Evolutionary conservation across 164 flowering plant genomes (phyloP), one percentile per base, ranked within the genome.

Genomic region (Buxus sempervirens): DNA sequence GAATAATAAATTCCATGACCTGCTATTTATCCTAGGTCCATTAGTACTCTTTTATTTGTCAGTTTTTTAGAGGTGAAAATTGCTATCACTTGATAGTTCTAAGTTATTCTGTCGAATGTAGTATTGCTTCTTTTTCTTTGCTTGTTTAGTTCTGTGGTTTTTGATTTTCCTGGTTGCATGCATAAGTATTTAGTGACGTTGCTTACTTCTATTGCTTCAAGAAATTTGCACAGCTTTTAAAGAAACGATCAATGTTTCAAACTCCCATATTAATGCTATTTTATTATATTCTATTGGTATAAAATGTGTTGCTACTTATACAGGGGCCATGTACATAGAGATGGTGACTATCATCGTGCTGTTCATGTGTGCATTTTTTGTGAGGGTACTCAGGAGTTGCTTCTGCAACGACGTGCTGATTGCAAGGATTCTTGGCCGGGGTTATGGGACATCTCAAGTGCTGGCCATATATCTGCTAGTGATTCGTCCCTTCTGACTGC

Each of bases 371-470:
- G 96, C 93, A 90, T 94, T 66, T 91, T 60, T 75, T 74, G 89
- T 21, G 98, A 91, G 80, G 87, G 88, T 60, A 94, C 97, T 16
- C 86, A 86, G 66, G 85, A 94, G 70, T 65, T 94, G 64, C 93
- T 94, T 70, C 82, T 94, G 38, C 98, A 94, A 71, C 73, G 68
- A 12, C 97, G 98, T 65, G 84, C 97, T 60, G 93, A 88, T 68
- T 80, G 86, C 74, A 94, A 91, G 82, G 98, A 94, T 75, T 94
- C 95, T 0, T 90, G 90, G 91, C 82, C 98, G 4, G 91, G 96
- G 19, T 41, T 81, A 58, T 94, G 98, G 98, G 98, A 94, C 78
- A 82, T 88, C 58, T 94, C 98, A 16, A 91, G 98, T 71, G 98
- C 97, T 32, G 98, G 98, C 26, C 97, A 94, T 72, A 81, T 94